Conservation (phyloP, 768 basidiomycete species). For the Coprinopsis marcescibilis region DNA sequence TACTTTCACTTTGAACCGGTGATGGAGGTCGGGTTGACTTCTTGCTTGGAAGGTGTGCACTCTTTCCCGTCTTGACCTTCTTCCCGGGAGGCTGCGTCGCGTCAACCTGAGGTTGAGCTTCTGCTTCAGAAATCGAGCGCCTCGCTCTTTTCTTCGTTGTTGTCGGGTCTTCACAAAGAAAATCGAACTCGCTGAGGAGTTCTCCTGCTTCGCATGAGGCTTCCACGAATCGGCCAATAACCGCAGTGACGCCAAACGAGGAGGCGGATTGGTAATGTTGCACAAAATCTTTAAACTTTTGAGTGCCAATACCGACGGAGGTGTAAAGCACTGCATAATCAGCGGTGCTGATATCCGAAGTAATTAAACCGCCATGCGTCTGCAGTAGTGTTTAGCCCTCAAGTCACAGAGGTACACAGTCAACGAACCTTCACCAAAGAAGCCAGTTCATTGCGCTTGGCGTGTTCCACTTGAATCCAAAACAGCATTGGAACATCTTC, state of each 20-base stretch:
- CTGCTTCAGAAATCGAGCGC: no score
- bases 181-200: conserved; percentile 44
- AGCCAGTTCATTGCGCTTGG: conserved; percentile 44
- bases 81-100: no score
- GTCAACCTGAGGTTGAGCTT: no score
- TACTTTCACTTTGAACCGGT: no score
- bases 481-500: conserved; percentile 45
- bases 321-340: conserved; percentile 56
- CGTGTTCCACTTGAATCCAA: conserved; percentile 65
- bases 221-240: conserved; percentile 47
- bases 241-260: conserved; percentile 36
- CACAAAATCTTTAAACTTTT: conserved; percentile 35
- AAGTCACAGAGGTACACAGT: not conserved
- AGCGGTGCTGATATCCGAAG: conserved; percentile 45
- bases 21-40: no score
- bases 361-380: conserved; percentile 64
- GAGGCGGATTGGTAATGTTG: conserved; percentile 30
- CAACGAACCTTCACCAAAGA: conserved; percentile 55
- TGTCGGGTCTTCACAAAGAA: conserved; percentile 27
- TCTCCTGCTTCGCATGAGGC: conserved; percentile 42
- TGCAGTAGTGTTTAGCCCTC: conserved; percentile 20
- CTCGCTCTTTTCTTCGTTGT: conserved; percentile 17
- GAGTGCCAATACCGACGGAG: conserved; percentile 24
- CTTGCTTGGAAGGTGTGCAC: no score
- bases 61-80: no score